phyloP scores from a whole-genome alignment of 306 rosid species.

The Vigna radiata region DNA sequence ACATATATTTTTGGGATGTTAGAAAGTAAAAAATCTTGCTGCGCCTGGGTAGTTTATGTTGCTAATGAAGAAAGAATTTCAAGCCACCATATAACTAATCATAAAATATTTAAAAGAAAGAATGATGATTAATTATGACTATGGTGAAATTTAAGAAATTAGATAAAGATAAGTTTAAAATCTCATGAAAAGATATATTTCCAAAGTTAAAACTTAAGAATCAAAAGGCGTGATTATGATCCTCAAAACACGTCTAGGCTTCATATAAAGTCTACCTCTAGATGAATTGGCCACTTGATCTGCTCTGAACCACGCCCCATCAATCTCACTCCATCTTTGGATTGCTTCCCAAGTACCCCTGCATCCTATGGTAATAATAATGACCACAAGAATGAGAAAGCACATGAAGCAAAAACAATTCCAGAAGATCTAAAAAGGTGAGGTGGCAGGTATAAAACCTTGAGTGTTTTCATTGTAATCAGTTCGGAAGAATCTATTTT shows the following conservation, averaged over 20 bases:
- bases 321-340: conserved; percentile 88
- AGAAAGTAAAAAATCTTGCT: conserved; percentile 5
- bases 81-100: conserved; percentile 16
- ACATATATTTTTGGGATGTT: no score
- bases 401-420: conserved; percentile 37
- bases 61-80: conserved; percentile 23
- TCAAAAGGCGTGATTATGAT: conserved; percentile 13
- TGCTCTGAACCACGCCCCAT: conserved; percentile 98
- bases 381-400: conserved; percentile 47
- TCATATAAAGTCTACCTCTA: conserved; percentile 68
- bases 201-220: background rate
- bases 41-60: conserved; percentile 10
- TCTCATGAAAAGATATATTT: background rate
- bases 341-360: conserved; percentile 89
- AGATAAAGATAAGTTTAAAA: conserved; percentile 18
- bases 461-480: conserved; percentile 92
- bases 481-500: conserved; percentile 90
- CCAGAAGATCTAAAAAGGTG: conserved; percentile 2
- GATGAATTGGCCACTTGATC: conserved; percentile 89
- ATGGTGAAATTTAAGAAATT: conserved; percentile 8
- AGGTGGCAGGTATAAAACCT: conserved; percentile 60
- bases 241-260: conserved; percentile 30
- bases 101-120: background rate
- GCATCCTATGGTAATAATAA: conserved; percentile 69
- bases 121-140: conserved; percentile 19